Base-by-base conservation (phyloP, 2,329 filamentous ascomycete genomes). In the Fusarium virguliforme region DNA sequence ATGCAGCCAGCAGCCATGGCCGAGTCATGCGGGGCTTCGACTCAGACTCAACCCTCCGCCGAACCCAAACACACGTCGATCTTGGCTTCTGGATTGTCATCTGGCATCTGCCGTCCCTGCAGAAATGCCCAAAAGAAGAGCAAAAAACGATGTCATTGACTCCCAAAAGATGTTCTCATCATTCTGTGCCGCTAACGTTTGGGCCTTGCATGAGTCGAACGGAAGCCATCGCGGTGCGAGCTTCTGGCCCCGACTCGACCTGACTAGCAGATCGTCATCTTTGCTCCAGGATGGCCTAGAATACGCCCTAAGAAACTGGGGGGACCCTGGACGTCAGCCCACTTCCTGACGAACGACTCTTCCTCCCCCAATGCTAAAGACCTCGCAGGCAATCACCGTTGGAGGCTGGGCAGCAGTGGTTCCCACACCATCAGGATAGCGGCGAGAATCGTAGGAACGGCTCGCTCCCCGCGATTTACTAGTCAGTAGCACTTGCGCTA, bases 211-310 rank as follows among this genome's bases (percentile, higher is more conserved):
- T n/a, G 22, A 28, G 51, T 26, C 34, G 51, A 28, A 28, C 35
- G 24, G 22, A 55, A n/a, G 13, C 34, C 22, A 38, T 55, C 51
- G 15, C 34, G 22, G 22, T 18, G 24, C 30, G 24, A 15, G 30
- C 48, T 22, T 28, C 51, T 55, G 34, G 35, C 22, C 26, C 51
- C 24, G 15, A 22, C 38, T 35, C 8, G n/a, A 28, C 48, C 51
- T 55, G 35, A 40, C 35, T 55, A 24, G 51, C 34, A 55, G 51
- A 55, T 55, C 34, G 5, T 55, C 34, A 55, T 55, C 34, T 40
- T 15, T 18, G 18, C 24, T 15, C 22, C 51, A 40, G 24, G 22
- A 26, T 15, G 51, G 51, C 30, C 51, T 55, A 55, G 51, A 55
- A 55, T 34, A n/a, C 32, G 50, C 30, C 32, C 32, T 18, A 18